Conservation (phyloP, 805 yeast species). For the Wickerhamomyces sydowiorum region DNA sequence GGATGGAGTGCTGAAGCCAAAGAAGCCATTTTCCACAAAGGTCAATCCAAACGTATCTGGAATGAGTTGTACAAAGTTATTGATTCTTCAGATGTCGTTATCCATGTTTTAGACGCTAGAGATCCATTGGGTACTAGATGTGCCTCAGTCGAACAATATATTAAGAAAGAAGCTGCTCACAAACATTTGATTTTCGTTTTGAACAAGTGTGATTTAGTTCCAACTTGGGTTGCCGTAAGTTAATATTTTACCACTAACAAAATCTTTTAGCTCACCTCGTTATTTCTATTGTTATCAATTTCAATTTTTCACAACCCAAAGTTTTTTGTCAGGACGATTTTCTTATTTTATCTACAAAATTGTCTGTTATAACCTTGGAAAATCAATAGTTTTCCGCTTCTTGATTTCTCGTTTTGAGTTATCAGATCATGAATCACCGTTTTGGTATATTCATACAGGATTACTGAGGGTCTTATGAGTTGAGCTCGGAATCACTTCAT, state of each 20-base stretch:
- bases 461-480: conserved; percentile 56
- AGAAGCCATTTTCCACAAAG: conserved; percentile 93
- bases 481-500: conserved; percentile 43
- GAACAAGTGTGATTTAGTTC: conserved; percentile 97
- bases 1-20: conserved; percentile 88
- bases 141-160: conserved; percentile 86
- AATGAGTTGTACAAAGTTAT: conserved; percentile 95
- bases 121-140: conserved; percentile 97
- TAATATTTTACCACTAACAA: conserved; percentile 6
- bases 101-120: conserved; percentile 95
- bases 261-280: not conserved
- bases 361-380: conserved; percentile 99
- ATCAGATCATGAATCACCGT: conserved; percentile 24
- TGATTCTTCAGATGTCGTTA: conserved; percentile 95
- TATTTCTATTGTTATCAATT: conserved; percentile 4
- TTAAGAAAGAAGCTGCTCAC: conserved; percentile 91
- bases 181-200: conserved; percentile 91
- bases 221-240: conserved; percentile 99
- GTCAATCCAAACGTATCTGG: conserved; percentile 98
- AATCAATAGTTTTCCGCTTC: conserved; percentile 60
- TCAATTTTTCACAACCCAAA: conserved; percentile 48
- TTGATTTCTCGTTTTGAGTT: conserved; percentile 42
- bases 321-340: conserved; percentile 77
- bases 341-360: conserved; percentile 36
- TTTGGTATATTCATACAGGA: conserved; percentile 24